Conservation (phyloP, 192 early-diverging fungal species). For the Lobosporangium transversale region DNA sequence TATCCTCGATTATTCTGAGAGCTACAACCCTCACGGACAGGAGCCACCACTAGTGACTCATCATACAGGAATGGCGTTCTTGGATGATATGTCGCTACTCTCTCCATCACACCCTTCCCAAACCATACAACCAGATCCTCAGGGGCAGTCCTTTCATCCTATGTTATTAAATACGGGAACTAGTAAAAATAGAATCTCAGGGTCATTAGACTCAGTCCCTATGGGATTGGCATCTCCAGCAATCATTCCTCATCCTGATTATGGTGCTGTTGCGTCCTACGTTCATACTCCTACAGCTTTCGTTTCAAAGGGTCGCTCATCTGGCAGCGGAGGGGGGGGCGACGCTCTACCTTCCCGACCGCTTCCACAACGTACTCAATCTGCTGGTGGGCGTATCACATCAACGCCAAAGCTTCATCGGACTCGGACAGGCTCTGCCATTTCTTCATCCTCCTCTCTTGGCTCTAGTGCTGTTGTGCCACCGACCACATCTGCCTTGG, state of each 20-base stretch:
- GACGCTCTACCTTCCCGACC: neutral
- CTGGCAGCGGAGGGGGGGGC: neutral
- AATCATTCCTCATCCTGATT: conserved; percentile 29
- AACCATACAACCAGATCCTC: conserved; percentile 12
- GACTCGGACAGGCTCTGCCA: conserved; percentile 29
- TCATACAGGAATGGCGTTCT: conserved; percentile 2
- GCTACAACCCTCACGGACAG: conserved; percentile 14
- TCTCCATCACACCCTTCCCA: conserved; percentile 19
- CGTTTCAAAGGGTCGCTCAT: conserved; percentile 10
- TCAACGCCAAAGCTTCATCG: conserved; percentile 14
- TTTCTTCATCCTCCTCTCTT: conserved; percentile 30
- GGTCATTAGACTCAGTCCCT: conserved; percentile 27
- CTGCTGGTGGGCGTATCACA: neutral
- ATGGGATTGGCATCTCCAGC: conserved; percentile 22
- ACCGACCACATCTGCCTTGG: conserved; percentile 14
- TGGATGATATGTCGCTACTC: conserved; percentile 7
- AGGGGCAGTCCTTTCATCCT: conserved; percentile 8
- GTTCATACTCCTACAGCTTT: neutral
- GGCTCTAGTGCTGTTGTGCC: conserved; percentile 29
- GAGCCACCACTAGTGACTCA: conserved; percentile 4
- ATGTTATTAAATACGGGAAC: conserved; percentile 12
- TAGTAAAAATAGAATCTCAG: conserved; percentile 8
- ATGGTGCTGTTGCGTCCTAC: conserved; percentile 24
- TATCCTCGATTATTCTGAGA: conserved; percentile 20
- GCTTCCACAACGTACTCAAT: neutral